Base-by-base conservation (phyloP, 768 basidiomycete genomes). In the Gelatoporia subvermispora region DNA sequence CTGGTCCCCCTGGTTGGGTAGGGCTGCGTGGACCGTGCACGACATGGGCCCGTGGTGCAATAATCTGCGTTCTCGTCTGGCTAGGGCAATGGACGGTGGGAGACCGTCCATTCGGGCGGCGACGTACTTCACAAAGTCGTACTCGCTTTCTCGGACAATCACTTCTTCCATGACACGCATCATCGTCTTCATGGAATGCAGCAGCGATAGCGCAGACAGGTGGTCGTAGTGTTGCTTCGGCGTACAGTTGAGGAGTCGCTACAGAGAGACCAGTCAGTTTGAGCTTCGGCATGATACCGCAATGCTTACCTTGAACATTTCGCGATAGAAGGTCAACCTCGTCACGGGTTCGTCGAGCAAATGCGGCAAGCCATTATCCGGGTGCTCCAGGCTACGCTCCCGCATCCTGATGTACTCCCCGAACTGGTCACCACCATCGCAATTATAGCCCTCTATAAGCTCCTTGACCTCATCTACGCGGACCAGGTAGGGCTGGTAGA, bases 401-500 rank as follows among this genome's bases (percentile, higher is more conserved):
- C 86, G 81, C 44, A 96, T 71, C 52, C 75, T 66, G 8, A 94
- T 73, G 61, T 93, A 96, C 64, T 92, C 89, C 1, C 88, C 88
- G 65, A 96, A 88, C 55, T 93, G 87, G 24, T 49, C 49, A 13
- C 45, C 43, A 2, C 3, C 2, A 20, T 46, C 41, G 1, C 22
- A 28, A 13, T 15, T 40, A 13, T 38, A 39, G 8, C 57, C 44
- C 1, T 23, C 25, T 53, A 84, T 66, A 17, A 65, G 59, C 41
- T 78, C 75, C 36, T 88, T 79, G 0, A 85, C 78, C 31, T 73
- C 72, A 39, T 84, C 83, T 31, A 93, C 74, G 40, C 80, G 73
- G 16, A 88, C 83, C 4, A 95, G 68, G 65, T 93, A 95, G 17
- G 90, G 86, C 63, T 93, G 90, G 56, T 96, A 90, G 8, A 89